Conservation (phyloP, 2,329 filamentous ascomycete genomes). For the Seiridium cupressi region DNA sequence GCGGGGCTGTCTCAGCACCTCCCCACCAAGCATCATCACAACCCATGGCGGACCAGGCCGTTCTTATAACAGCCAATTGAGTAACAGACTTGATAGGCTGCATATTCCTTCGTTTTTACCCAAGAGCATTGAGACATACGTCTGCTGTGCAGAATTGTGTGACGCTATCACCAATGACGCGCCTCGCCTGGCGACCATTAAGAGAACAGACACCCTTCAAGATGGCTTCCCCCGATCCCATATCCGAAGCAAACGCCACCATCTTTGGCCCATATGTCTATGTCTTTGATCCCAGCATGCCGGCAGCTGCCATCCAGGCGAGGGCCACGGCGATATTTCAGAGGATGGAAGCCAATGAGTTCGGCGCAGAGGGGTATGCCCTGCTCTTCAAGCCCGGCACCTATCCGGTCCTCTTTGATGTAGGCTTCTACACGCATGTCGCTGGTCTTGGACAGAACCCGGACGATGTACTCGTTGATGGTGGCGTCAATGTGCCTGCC, state of each 20-base stretch:
- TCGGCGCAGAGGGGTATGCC: constrained; percentile 27
- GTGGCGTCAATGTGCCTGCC: constrained; percentile 30
- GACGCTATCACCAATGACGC: too few species aligned
- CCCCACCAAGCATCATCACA: too few species aligned
- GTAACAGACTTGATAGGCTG: too few species aligned
- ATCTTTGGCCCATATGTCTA: constrained; percentile 30
- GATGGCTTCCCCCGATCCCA: neutral
- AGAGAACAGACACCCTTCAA: neutral
- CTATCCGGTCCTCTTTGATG: constrained; percentile 29
- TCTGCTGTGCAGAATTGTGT: too few species aligned
- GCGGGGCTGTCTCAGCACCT: too few species aligned
- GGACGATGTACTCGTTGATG: constrained; percentile 28
- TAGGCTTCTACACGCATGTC: constrained; percentile 31
- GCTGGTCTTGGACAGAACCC: constrained; percentile 27
- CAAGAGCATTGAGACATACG: too few species aligned
- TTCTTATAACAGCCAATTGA: too few species aligned
- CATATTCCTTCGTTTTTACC: too few species aligned
- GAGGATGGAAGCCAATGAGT: constrained; percentile 32
- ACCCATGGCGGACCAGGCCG: too few species aligned
- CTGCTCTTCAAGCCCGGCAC: constrained; percentile 29
- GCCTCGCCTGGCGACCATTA: too few species aligned
- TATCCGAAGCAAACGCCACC: constrained; percentile 20
- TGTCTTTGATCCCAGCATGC: constrained; percentile 28
- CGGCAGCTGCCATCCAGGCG: constrained; percentile 24
- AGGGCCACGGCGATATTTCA: constrained; percentile 25